Evolutionary conservation across 495 filamentous ascomycete species (phyloP).

Genomic region (Symbiotaphrina buchneri): DNA sequence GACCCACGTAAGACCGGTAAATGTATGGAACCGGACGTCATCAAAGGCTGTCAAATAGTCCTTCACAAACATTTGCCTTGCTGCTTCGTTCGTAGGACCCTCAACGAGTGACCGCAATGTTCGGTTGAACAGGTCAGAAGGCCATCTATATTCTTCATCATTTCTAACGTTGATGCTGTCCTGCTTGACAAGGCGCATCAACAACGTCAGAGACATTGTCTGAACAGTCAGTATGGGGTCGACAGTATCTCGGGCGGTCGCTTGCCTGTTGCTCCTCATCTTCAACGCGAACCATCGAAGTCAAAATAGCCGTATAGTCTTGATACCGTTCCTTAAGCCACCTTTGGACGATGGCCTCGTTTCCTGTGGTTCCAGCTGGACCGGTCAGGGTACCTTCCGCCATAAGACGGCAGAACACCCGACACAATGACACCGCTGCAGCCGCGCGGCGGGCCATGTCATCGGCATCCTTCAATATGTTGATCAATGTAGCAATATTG

Average conservation of each 20-base stretch:
- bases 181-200: constrained; percentile 67
- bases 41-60: constrained; percentile 61
- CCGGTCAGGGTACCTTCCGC: constrained; percentile 47
- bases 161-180: constrained; percentile 37
- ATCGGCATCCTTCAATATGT: constrained; percentile 30
- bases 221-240: no score
- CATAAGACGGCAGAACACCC: constrained; percentile 71
- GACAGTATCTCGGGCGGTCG: no score
- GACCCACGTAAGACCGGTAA: constrained; percentile 45
- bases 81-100: constrained; percentile 24
- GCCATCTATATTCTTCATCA: constrained; percentile 38
- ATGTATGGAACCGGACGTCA: constrained; percentile 68
- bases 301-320: constrained; percentile 27
- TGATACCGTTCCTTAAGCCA: constrained; percentile 60
- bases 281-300: constrained; percentile 5
- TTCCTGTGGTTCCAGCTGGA: constrained; percentile 35
- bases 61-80: constrained; percentile 46
- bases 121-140: constrained; percentile 31
- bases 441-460: constrained; percentile 19
- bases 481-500: constrained; percentile 58
- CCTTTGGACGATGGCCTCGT: constrained; percentile 45
- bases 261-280: no score
- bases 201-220: constrained; percentile 44
- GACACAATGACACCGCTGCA: constrained; percentile 62
- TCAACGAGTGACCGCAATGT: constrained; percentile 41